Conservation (phyloP, 164 flowering plant genomes). For the Litsea cubeba region DNA sequence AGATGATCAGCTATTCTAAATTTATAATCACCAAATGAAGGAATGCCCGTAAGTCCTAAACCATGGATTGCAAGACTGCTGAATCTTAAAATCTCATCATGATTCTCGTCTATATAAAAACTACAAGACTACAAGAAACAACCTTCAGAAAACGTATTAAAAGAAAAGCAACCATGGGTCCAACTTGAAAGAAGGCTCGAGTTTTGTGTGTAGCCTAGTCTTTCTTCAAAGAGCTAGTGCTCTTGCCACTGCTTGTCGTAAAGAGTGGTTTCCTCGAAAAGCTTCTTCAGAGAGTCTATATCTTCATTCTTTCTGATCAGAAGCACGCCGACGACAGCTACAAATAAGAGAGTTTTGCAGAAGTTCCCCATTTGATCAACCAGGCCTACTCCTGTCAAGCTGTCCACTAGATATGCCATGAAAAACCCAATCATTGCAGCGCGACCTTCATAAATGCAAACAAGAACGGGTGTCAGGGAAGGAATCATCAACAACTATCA, state of each 20-base stretch:
- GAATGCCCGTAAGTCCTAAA: too few species aligned
- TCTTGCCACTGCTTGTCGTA: slow-evolving; percentile 99
- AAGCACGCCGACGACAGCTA: slow-evolving; percentile 82
- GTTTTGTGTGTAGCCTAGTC: too few species aligned
- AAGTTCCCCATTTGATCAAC: slow-evolving; percentile 98
- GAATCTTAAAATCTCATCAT: too few species aligned
- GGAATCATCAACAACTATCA: background rate
- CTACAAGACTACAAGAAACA: too few species aligned
- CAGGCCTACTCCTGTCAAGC: slow-evolving; percentile 93
- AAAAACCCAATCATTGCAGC: slow-evolving; percentile 99
- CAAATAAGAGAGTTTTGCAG: slow-evolving; percentile 84
- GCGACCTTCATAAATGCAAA: slow-evolving; percentile 47
- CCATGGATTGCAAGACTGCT: too few species aligned
- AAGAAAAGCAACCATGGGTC: too few species aligned
- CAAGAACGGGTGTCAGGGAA: background rate
- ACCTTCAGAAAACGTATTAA: too few species aligned
- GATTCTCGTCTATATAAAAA: too few species aligned
- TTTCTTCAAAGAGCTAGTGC: too few species aligned
- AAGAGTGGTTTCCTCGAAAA: slow-evolving; percentile 80
- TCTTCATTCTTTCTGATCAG: slow-evolving; percentile 89
- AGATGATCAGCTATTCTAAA: too few species aligned
- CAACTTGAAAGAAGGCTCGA: too few species aligned
- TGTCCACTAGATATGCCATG: slow-evolving; percentile 94
- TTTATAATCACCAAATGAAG: too few species aligned
- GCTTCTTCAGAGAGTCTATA: slow-evolving; percentile 69